Conservation (phyloP, 2,329 filamentous ascomycete species). For the Fusarium papillatum region DNA sequence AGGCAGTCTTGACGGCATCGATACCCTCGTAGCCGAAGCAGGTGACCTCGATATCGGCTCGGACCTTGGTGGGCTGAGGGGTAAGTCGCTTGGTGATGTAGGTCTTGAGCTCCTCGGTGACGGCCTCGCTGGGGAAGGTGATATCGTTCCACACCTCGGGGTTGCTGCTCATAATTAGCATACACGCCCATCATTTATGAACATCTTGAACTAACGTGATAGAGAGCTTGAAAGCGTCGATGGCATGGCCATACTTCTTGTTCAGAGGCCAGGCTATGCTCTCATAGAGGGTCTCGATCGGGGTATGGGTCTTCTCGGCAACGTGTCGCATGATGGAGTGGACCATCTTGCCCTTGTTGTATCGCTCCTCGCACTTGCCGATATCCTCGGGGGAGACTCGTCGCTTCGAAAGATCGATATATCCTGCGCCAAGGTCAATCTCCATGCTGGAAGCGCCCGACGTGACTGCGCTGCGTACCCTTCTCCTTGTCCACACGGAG, state of each 20-base stretch:
- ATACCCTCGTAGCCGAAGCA: slow-evolving; percentile 98
- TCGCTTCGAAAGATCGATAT: slow-evolving; percentile 99
- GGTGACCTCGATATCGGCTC: slow-evolving; percentile 96
- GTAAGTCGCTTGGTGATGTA: slow-evolving; percentile 99
- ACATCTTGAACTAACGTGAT: slow-evolving; percentile 79
- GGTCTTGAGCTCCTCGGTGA: slow-evolving; percentile 89
- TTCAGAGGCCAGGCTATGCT: slow-evolving; percentile 97
- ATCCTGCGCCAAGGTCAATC: slow-evolving; percentile 62
- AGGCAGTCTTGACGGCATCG: slow-evolving; percentile 95
- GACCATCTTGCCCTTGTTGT: slow-evolving; percentile 99
- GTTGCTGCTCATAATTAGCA: slow-evolving; percentile 70
- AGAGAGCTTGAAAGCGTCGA: slow-evolving; percentile 98
- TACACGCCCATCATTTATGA: not conserved
- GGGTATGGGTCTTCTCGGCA: slow-evolving; percentile 93
- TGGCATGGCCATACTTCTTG: slow-evolving; percentile 96
- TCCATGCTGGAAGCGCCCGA: slow-evolving; percentile 36
- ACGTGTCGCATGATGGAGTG: slow-evolving; percentile 99
- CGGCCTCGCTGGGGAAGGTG: slow-evolving; percentile 86
- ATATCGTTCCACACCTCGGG: slow-evolving; percentile 97
- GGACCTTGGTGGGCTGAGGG: slow-evolving; percentile 98
- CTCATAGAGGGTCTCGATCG: slow-evolving; percentile 96
- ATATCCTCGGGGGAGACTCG: slow-evolving; percentile 98
- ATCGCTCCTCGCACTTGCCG: slow-evolving; percentile 97
- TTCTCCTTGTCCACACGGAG: slow-evolving; percentile 99
- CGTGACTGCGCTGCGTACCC: slow-evolving; percentile 63